Base-by-base conservation (phyloP, 768 basidiomycete species). In the Mycena venus region DNA sequence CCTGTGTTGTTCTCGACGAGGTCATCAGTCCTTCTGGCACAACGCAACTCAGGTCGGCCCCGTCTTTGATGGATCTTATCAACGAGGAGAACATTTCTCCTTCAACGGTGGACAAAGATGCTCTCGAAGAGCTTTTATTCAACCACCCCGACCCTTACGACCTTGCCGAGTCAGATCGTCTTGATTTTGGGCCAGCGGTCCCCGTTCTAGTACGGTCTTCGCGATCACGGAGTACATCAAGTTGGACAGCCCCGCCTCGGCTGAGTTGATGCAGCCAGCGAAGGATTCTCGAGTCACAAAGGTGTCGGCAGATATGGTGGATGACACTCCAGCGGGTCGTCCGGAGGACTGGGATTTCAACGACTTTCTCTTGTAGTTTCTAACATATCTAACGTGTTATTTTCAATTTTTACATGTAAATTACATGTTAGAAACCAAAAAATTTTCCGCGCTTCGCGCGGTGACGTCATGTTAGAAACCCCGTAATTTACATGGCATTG, bases 131-230 rank as follows among this genome's bases (percentile, higher is more conserved):
- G 32, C 25, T 44, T 32, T 38, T 72, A 5, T 72, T 72, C 49
- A 64, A 65, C 34, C 61, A 62, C n/a, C 70, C 60, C n/a, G 70
- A 72, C 51, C 70, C 70, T 4, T 72, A 72, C 42, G 70, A 72
- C 29, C 63, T 72, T 19, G 60, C 31, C 7, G 60, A 72, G 29
- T 55, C 61, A 2, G 62, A 65, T 9, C 70, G 55, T 34, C 36
- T 42, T n/a, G 59, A 61, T 19, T 38, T 42, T 15, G 59, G 38
- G 7, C 36, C 64, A 8, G 36, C 36, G 17, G 21, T 19, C n/a
- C 59, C 25, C 55, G 61, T 21, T 4, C 11, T 15, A 44, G 53
- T 27, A 55, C 27, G 2, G 60, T 61, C n/a, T 65, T 49, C 12
- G 70, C 60, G 31, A 63, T 65, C 25, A 27, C 61, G 17, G 62